Evolutionary conservation across 2,329 filamentous ascomycete genomes (phyloP).

Genomic region (Orbilia oligospora): DNA sequence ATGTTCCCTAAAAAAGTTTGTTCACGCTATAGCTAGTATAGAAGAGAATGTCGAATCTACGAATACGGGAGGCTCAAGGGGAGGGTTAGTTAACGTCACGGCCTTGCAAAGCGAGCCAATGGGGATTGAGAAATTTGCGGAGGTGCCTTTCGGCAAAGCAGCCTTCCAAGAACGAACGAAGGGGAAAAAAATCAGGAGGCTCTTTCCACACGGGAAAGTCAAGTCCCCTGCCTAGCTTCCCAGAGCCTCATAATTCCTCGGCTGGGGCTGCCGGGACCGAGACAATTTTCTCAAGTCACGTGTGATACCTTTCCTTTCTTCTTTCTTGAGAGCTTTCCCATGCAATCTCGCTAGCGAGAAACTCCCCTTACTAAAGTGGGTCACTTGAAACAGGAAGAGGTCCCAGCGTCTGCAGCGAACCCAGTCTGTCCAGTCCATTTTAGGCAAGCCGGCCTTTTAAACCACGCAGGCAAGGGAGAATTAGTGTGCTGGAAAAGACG

Average conservation of each 20-base stretch:
- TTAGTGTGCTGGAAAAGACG: constrained; percentile 24
- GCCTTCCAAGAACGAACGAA: constrained; percentile 35
- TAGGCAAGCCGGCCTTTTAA: constrained; percentile 58
- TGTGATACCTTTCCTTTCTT: constrained; percentile 5
- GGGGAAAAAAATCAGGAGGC: constrained; percentile 35
- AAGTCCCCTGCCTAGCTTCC: constrained; percentile 43
- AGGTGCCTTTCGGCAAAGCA: constrained; percentile 51
- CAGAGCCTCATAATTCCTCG: constrained; percentile 57
- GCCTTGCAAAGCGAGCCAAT: constrained; percentile 48
- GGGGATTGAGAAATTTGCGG: neutral
- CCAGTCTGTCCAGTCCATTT: constrained; percentile 43
- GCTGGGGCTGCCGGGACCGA: constrained; percentile 47
- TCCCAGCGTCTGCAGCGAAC: constrained; percentile 60
- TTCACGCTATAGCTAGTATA: neutral
- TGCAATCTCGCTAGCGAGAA: constrained; percentile 39
- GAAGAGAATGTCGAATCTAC: constrained; percentile 38
- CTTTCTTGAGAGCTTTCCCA: neutral
- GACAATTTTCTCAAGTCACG: constrained; percentile 24
- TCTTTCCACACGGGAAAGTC: constrained; percentile 52
- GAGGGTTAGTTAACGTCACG: constrained; percentile 46
- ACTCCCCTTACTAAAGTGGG: constrained; percentile 41
- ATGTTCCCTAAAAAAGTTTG: constrained; percentile 3
- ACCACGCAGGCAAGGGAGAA: constrained; percentile 49
- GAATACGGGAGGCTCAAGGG: constrained; percentile 49
- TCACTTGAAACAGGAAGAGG: constrained; percentile 60